A percentile compares a stretch with the other conserved stretches of the same genome.
These are phyloP conservation scores for Penicillium sp. DNA, from an alignment of 2,329 filamentous ascomycete species.

Conservation along the genomic window DNA sequence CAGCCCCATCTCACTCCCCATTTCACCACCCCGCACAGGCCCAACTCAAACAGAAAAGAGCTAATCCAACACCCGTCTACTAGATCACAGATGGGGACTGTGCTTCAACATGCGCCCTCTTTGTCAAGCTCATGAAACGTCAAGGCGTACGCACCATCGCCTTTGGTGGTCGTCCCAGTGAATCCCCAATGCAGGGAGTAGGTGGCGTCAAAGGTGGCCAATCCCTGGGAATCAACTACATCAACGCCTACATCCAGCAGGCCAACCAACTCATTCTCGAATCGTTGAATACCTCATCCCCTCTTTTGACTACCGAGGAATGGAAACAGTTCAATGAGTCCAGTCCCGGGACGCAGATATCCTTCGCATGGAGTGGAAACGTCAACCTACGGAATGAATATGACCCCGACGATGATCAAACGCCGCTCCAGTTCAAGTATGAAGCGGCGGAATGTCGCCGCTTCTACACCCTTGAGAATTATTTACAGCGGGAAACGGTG, in stretches of 20 bases:
- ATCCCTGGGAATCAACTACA: slow-evolving; percentile 24
- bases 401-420: slow-evolving; percentile 38
- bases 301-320: slow-evolving; percentile 12
- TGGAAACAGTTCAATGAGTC: slow-evolving; percentile 17
- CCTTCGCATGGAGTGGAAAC: slow-evolving; percentile 24
- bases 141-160: slow-evolving; percentile 52
- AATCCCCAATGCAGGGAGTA: slow-evolving; percentile 54
- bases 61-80: neutral
- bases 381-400: slow-evolving; percentile 45
- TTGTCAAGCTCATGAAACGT: slow-evolving; percentile 51
- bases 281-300: slow-evolving; percentile 8
- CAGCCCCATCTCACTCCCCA: neutral
- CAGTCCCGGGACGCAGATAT: slow-evolving; percentile 10
- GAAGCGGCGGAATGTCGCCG: slow-evolving; percentile 57
- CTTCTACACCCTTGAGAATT: slow-evolving; percentile 52
- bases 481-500: slow-evolving; percentile 46
- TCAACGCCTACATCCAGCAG: slow-evolving; percentile 20
- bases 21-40: too few species aligned
- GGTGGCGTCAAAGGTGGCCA: slow-evolving; percentile 58
- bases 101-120: slow-evolving; percentile 55
- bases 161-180: slow-evolving; percentile 54
- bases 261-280: slow-evolving; percentile 14
- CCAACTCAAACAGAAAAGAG: neutral
- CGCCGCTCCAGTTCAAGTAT: slow-evolving; percentile 55
- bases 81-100: slow-evolving; percentile 53